A percentile compares a stretch with the other conserved stretches of the same genome.
phyloP scores from a whole-genome alignment of 441 rosid species.

The Erodium texanum region DNA sequence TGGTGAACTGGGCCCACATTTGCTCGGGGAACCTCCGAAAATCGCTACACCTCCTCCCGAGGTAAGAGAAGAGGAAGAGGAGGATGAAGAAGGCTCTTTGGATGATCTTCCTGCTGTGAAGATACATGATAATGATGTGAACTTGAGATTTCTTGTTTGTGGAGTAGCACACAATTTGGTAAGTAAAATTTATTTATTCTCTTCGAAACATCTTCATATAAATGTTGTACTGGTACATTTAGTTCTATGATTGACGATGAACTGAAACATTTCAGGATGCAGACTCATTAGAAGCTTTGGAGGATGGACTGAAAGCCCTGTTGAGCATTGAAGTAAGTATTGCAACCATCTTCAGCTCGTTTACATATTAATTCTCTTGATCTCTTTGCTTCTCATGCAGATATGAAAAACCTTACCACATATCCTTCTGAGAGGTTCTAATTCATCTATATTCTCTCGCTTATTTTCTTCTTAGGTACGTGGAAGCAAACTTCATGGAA shows the following conservation, averaged over 20 bases:
- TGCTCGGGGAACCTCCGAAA: not conserved
- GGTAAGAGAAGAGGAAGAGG: not conserved
- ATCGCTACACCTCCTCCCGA: not conserved
- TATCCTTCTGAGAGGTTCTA: too few relatives aligned
- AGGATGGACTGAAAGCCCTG: slow-evolving; percentile 1
- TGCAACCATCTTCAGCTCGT: not conserved
- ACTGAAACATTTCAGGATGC: not conserved
- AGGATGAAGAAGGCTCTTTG: slow-evolving; percentile 1
- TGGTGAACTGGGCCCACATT: not conserved
- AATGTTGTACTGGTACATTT: too few relatives aligned
- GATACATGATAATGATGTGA: not conserved
- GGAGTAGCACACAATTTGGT: not conserved
- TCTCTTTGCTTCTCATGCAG: too few relatives aligned
- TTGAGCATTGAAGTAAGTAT: slow-evolving; percentile 1
- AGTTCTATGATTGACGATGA: too few relatives aligned
- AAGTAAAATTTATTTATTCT: not conserved
- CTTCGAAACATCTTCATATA: too few relatives aligned
- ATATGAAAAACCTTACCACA: too few relatives aligned
- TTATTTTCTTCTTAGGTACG: not conserved
- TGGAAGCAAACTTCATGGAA: not conserved
- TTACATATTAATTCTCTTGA: not conserved
- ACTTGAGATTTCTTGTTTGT: slow-evolving; percentile 5
- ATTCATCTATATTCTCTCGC: too few relatives aligned
- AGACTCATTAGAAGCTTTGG: not conserved
- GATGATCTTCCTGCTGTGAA: slow-evolving; percentile 4